These are phyloP conservation scores for Limnomonas spitsbergensis DNA, from an alignment of 139 green algal species.

Conservation along the genomic window DNA sequence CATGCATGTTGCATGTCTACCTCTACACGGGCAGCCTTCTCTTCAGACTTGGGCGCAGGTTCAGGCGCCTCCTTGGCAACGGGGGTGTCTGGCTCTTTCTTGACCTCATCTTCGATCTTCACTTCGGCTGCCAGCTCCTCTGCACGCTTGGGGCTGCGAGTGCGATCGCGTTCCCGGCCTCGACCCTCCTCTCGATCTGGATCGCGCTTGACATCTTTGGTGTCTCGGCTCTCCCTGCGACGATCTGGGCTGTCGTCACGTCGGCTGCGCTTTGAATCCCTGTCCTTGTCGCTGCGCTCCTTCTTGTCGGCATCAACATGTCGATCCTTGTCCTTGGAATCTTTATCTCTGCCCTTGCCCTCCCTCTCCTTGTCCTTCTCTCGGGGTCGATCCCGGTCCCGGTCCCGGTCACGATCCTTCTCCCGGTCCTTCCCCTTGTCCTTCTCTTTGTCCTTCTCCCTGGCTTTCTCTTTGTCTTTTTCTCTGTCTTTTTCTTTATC, in stretches of 20 bases:
- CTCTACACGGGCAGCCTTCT: not conserved
- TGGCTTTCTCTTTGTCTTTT: constrained; percentile 14
- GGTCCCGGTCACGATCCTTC: constrained; percentile 12
- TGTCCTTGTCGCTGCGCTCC: constrained; percentile 25
- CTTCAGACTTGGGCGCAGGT: not conserved
- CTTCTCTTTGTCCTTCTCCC: constrained; percentile 15
- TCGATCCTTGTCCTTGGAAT: constrained; percentile 28
- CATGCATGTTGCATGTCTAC: no score
- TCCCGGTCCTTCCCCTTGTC: constrained; percentile 1
- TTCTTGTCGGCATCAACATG: constrained; percentile 7
- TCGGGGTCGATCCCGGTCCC: not conserved
- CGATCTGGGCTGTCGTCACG: not conserved
- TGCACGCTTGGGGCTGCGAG: no score
- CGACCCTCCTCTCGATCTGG: no score
- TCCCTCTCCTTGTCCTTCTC: constrained; percentile 16
- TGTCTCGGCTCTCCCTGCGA: not conserved
- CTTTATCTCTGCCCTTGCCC: constrained; percentile 16
- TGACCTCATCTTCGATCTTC: constrained; percentile 6
- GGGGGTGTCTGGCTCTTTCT: not conserved
- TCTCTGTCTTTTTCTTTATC: constrained; percentile 24
- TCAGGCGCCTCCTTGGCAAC: not conserved
- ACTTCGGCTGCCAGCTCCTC: constrained; percentile 18
- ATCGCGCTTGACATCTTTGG: constrained; percentile 3
- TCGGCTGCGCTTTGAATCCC: constrained; percentile 10
- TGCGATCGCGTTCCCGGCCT: no score